These are phyloP conservation scores for Lanmaoa pseudosensibilis DNA, from an alignment of 768 basidiomycete genomes.

Conservation along the genomic window DNA sequence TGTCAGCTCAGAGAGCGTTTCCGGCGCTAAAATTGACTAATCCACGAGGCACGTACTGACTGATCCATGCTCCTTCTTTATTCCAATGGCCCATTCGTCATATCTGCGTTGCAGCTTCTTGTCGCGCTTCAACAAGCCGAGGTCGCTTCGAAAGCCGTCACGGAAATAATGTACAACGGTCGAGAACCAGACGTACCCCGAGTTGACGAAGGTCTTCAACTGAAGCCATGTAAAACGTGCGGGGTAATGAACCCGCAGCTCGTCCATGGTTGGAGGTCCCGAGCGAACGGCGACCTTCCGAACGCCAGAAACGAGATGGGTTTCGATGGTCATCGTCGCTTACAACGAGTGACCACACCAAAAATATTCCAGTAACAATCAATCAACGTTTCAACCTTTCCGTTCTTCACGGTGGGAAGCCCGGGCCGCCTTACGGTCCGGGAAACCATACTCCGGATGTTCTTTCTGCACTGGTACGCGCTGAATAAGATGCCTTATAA, in stretches of 20 bases:
- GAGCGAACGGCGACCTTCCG: slow-evolving; percentile 41
- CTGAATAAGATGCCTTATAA: background rate
- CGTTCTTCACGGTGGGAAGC: background rate
- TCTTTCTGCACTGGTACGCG: background rate
- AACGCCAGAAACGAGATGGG: background rate
- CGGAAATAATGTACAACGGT: background rate
- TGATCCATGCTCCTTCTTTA: slow-evolving; percentile 63
- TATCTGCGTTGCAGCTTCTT: slow-evolving; percentile 68
- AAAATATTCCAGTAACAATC: background rate
- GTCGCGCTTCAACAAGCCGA: slow-evolving; percentile 78
- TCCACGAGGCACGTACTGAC: slow-evolving; percentile 47
- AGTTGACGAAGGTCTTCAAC: slow-evolving; percentile 74
- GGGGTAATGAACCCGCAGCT: slow-evolving; percentile 68
- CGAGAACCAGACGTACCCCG: slow-evolving; percentile 50
- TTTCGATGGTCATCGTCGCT: slow-evolving; percentile 21
- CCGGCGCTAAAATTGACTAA: background rate
- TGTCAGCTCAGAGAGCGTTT: background rate
- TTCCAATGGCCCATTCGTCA: slow-evolving; percentile 52
- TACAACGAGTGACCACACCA: background rate
- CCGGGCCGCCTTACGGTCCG: background rate
- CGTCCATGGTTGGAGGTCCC: slow-evolving; percentile 70
- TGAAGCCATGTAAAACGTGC: slow-evolving; percentile 75
- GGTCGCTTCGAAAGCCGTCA: slow-evolving; percentile 51
- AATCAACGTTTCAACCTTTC: too few species aligned
- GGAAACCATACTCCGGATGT: background rate